Evolutionary conservation across 306 rosid species (phyloP).

Genomic region (Geum urbanum): DNA sequence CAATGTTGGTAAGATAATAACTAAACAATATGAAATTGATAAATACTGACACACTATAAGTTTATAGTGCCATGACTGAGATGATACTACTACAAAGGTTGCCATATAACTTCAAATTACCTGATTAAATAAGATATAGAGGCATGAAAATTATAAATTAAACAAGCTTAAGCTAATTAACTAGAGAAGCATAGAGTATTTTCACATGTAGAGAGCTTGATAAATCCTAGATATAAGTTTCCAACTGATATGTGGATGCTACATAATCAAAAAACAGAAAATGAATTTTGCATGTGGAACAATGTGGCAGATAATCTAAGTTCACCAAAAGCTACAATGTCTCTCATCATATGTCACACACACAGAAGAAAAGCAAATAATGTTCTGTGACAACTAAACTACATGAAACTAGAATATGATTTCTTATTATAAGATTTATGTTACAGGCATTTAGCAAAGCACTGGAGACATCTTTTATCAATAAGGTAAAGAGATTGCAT

Average conservation of each 20-base stretch:
- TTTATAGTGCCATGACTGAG: neutral
- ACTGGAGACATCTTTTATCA: neutral
- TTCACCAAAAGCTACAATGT: neutral
- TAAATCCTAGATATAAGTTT: neutral
- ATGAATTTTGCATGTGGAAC: neutral
- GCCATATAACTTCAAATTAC: neutral
- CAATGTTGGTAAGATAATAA: constrained; percentile 11
- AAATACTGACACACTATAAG: too few species aligned
- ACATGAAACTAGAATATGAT: neutral
- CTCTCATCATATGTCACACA: constrained; percentile 3
- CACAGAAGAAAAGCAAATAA: neutral
- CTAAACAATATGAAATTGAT: neutral
- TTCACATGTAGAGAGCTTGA: neutral
- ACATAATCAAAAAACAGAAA: neutral
- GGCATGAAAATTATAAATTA: neutral
- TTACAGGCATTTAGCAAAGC: neutral
- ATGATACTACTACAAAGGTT: neutral
- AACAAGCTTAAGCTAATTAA: neutral
- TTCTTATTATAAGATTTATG: neutral
- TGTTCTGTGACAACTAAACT: neutral
- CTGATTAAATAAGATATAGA: neutral
- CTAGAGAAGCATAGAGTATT: neutral
- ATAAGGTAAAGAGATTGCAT: neutral
- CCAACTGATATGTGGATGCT: neutral
- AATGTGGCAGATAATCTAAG: neutral